Percentiles rank a stretch among this genome's conserved stretches.
These are phyloP conservation scores for Trichoderma guizhouense DNA, from an alignment of 2,329 filamentous ascomycete species.

Conservation along the genomic window DNA sequence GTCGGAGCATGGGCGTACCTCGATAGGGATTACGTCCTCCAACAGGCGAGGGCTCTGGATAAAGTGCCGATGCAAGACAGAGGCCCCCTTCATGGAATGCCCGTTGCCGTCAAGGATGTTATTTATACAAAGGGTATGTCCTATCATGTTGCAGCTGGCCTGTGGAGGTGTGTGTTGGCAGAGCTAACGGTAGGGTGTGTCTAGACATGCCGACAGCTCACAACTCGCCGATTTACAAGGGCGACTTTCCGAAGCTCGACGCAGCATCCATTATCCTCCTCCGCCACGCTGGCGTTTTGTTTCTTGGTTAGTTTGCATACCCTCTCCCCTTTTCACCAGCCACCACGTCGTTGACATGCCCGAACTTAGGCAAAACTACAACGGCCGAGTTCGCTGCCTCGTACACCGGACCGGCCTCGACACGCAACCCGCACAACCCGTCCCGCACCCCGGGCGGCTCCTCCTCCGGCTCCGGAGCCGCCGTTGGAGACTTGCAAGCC, in stretches of 20 bases:
- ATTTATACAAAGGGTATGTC: conserved; percentile 53
- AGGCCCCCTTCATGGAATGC: conserved; percentile 55
- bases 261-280: conserved; percentile 51
- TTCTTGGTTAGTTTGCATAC: conserved; percentile 38
- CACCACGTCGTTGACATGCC: neutral
- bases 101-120: conserved; percentile 59
- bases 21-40: conserved; percentile 44
- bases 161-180: neutral
- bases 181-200: neutral
- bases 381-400: conserved; percentile 64
- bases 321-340: neutral
- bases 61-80: conserved; percentile 43
- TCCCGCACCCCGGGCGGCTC: conserved; percentile 65
- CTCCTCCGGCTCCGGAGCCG: conserved; percentile 63
- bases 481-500: conserved; percentile 62
- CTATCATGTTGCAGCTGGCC: neutral
- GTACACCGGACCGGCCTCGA: conserved; percentile 50
- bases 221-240: conserved; percentile 53
- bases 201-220: conserved; percentile 55
- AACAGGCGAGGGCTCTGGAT: conserved; percentile 50
- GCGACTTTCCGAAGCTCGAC: conserved; percentile 45
- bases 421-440: conserved; percentile 62
- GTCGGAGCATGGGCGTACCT: conserved; percentile 52
- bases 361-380: conserved; percentile 36
- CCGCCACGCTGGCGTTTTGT: conserved; percentile 52